Percentiles rank a stretch among this genome's conserved stretches.
Conservation (phyloP, 1,284 basidiomycete species). For the Ceratobasidium papillatum region DNA sequence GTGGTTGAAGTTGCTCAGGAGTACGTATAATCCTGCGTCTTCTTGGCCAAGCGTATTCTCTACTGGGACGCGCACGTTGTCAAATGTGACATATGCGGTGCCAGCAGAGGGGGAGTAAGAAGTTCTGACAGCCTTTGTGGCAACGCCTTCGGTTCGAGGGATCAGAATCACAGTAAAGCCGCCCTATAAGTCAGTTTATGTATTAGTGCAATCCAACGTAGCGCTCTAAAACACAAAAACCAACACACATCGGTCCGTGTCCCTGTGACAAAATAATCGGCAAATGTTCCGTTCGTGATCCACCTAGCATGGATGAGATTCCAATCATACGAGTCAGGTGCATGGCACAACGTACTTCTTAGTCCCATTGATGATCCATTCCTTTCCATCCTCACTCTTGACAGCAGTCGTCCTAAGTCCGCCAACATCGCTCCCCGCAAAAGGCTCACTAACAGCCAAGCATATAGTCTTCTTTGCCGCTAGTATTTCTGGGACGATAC, state of each 20-base stretch:
- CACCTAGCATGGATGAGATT: slow-evolving; percentile 65
- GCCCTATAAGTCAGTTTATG: slow-evolving; percentile 58
- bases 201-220: not conserved
- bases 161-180: slow-evolving; percentile 89
- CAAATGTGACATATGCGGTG: slow-evolving; percentile 81
- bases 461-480: slow-evolving; percentile 79
- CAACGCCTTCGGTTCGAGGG: slow-evolving; percentile 77
- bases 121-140: slow-evolving; percentile 87
- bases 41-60: slow-evolving; percentile 87
- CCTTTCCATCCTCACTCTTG: slow-evolving; percentile 80
- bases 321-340: not conserved
- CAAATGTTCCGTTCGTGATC: slow-evolving; percentile 86
- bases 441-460: slow-evolving; percentile 89
- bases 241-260: slow-evolving; percentile 69
- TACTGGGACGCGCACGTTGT: slow-evolving; percentile 86
- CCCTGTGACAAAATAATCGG: slow-evolving; percentile 69
- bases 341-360: slow-evolving; percentile 58
- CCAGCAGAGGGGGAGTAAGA: slow-evolving; percentile 80
- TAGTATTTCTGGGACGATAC: slow-evolving; percentile 82
- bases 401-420: slow-evolving; percentile 83
- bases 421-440: slow-evolving; percentile 90
- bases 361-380: slow-evolving; percentile 86
- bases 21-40: slow-evolving; percentile 82
- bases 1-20: slow-evolving; percentile 76
- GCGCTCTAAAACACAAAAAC: not conserved